These are phyloP conservation scores for Thecaphora thlaspeos DNA, from an alignment of 1,284 basidiomycete genomes.

Conservation along the genomic window DNA sequence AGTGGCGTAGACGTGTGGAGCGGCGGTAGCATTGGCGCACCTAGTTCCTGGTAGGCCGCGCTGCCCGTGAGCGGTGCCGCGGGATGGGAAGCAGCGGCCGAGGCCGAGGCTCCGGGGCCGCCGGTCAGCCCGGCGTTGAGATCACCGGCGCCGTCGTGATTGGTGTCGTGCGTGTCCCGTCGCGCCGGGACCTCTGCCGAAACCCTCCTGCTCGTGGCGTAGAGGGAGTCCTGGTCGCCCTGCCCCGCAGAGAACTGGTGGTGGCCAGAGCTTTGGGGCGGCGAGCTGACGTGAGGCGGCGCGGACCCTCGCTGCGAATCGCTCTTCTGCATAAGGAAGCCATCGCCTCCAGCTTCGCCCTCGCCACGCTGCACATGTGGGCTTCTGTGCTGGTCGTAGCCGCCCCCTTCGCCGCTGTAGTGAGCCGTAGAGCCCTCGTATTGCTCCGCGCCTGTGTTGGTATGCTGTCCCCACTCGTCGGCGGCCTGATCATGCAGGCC, in stretches of 20 bases:
- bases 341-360: conserved; percentile 2
- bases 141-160: neutral
- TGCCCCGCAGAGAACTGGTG: neutral
- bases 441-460: neutral
- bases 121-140: neutral
- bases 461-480: conserved; percentile 3
- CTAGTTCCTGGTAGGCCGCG: conserved; percentile 2
- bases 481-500: conserved; percentile 2
- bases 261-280: neutral
- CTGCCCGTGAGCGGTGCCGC: neutral
- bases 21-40: conserved; percentile 35
- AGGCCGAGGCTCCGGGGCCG: conserved; percentile 1
- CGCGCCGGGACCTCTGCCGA: neutral
- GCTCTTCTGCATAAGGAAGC: conserved; percentile 31
- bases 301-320: conserved; percentile 1
- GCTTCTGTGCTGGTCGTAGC: no score
- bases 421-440: neutral
- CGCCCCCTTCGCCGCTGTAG: no score
- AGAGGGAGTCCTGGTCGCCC: neutral
- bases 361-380: no score
- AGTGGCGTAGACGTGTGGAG: conserved; percentile 32
- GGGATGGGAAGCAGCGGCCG: neutral
- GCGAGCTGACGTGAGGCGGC: neutral
- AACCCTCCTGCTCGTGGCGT: neutral
- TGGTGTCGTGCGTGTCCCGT: neutral